Evolutionary conservation across 1,284 basidiomycete species (phyloP), one percentile per base, ranked within the genome.

Genomic region (Heimioporus retisporus): DNA sequence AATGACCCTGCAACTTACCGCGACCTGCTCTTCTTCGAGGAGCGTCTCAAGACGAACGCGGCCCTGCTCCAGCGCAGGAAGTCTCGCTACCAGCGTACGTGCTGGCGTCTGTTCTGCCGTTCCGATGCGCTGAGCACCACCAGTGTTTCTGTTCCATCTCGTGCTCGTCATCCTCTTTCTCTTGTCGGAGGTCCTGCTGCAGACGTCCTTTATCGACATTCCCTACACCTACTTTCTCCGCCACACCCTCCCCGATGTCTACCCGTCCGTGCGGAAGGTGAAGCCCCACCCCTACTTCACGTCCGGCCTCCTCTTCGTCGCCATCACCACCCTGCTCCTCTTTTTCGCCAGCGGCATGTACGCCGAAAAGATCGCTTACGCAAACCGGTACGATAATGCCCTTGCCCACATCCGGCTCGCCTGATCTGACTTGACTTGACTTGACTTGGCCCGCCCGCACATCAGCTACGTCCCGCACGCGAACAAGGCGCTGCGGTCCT

Each of bases 341-440:
- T 99, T 99, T 86, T 99, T 99, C 77, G 96, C 96, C 3, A 97
- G 94, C 72, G 97, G 97, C 13, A 93, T 98, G 89, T 99, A 99
- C 76, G 88, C 93, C 13, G 97, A 99, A 80, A 96, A 97, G 83
- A 98, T 99, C 72, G 93, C 90, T 1, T 98, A 98, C 75, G 96
- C 97, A 14, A 96, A 98, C 82, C 93, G 93, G 96, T 96, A 77
- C 71, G 92, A 80, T 19, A 50, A 60, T n/a, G 42, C 35, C 57
- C 59, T 60, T 66, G 68, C 65, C 25, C 35, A 40, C 35, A 40
- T 40, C 35, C 35, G 35, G 35, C 35, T 11, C 35, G 35, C 35
- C 35, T 40, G 35, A 40, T 11, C 11, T 40, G 35, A 40, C 35
- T 40, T 40, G 35, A 40, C 35, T 35, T 35, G 35, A 40, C 35